A percentile compares a stretch with the other conserved stretches of the same genome.
phyloP scores from a whole-genome alignment of 106 monocot genomes.

The Dendrobium nobile region DNA sequence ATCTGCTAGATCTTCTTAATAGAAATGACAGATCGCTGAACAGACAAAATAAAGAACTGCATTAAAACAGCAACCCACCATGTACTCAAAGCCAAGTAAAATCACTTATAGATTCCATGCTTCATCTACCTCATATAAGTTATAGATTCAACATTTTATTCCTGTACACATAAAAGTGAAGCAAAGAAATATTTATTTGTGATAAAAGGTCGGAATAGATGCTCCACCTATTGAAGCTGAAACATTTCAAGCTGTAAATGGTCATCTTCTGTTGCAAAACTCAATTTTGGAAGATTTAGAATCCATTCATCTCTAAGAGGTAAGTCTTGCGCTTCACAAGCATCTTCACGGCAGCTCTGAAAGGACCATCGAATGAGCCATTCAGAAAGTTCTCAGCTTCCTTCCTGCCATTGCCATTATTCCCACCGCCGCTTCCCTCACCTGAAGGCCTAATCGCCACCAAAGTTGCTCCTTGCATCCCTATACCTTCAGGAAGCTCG shows the following conservation, averaged over 20 bases:
- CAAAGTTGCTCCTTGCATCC: conserved; percentile 76
- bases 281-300: conserved; percentile 22
- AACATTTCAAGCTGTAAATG: background rate
- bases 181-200: background rate
- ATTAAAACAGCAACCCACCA: too few species aligned
- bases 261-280: background rate
- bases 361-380: conserved; percentile 70
- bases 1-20: too few species aligned
- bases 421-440: conserved; percentile 20
- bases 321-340: conserved; percentile 61
- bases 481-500: conserved; percentile 57
- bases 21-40: too few species aligned
- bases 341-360: conserved; percentile 46
- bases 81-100: too few species aligned
- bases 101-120: background rate
- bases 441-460: conserved; percentile 62
- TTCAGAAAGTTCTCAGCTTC: conserved; percentile 52
- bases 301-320: conserved; percentile 86
- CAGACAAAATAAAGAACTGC: too few species aligned
- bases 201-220: background rate
- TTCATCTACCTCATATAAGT: background rate
- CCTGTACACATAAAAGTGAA: background rate
- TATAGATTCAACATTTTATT: background rate
- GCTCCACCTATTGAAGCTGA: background rate
- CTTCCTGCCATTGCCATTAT: conserved; percentile 24